Conservation (phyloP, 108 stramenopile species). For the Aurantiochytrium sp. region DNA sequence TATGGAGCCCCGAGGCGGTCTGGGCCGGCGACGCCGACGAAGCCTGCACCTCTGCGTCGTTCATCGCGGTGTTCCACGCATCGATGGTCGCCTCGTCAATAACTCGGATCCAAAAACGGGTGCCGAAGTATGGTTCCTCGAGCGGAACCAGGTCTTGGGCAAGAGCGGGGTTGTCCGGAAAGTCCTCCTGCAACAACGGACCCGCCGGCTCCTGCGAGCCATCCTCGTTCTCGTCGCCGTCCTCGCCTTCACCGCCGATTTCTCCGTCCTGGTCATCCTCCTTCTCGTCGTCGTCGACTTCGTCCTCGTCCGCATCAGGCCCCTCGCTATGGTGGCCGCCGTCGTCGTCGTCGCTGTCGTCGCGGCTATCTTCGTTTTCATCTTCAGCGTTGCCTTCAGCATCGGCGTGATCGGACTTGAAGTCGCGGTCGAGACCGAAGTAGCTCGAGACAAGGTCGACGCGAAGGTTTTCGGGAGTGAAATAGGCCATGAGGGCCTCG, state of each 20-base stretch:
- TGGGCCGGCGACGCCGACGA: not conserved
- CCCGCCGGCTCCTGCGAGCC: not conserved
- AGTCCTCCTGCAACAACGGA: not conserved
- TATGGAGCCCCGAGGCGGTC: not conserved
- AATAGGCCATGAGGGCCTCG: not conserved
- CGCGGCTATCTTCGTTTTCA: not conserved
- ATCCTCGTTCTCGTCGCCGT: not conserved
- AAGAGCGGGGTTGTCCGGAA: not conserved
- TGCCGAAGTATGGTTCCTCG: slow-evolving; percentile 9
- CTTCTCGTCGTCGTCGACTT: not conserved
- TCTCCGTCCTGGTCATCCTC: not conserved
- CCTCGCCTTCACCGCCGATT: not conserved
- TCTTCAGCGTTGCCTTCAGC: too few species aligned
- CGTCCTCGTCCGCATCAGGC: not conserved
- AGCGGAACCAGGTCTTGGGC: not conserved
- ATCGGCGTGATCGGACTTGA: not conserved
- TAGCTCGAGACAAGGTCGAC: not conserved
- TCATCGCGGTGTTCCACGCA: not conserved
- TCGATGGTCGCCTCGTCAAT: not conserved
- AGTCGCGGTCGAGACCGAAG: slow-evolving; percentile 19
- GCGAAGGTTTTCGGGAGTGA: not conserved
- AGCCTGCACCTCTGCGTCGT: not conserved
- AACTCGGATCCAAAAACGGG: not conserved
- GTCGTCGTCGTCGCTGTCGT: not conserved
- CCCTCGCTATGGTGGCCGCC: not conserved